These are phyloP conservation scores for Mortierella alpina DNA, from an alignment of 192 early-diverging fungal genomes.

Conservation along the genomic window DNA sequence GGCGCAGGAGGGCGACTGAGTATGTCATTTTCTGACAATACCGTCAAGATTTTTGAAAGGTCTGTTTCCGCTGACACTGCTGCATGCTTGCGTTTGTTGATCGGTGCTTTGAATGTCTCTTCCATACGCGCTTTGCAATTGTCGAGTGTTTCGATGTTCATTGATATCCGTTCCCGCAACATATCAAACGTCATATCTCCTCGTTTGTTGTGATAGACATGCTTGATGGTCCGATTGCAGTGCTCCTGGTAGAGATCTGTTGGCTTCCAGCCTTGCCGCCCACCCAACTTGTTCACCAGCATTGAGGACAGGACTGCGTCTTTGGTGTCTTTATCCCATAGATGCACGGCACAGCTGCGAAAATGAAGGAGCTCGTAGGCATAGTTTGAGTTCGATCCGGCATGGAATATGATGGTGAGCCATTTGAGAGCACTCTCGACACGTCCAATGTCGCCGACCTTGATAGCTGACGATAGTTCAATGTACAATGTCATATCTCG, in stretches of 20 bases:
- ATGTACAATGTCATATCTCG: slow-evolving; percentile 16
- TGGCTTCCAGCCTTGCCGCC: slow-evolving; percentile 5
- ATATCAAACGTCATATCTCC: background rate
- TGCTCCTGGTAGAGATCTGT: slow-evolving; percentile 16
- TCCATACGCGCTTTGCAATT: no score
- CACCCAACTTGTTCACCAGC: slow-evolving; percentile 9
- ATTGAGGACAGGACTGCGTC: slow-evolving; percentile 11
- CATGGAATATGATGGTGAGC: slow-evolving; percentile 17
- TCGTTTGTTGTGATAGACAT: background rate
- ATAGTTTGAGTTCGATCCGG: slow-evolving; percentile 9
- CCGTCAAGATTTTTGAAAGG: no score
- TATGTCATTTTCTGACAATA: no score
- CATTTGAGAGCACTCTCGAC: slow-evolving; percentile 5
- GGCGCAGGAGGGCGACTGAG: no score
- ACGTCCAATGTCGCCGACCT: slow-evolving; percentile 14
- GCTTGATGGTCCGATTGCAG: slow-evolving; percentile 6
- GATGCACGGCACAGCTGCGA: background rate
- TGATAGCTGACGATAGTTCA: slow-evolving; percentile 15
- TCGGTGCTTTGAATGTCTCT: no score
- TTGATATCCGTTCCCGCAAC: no score
- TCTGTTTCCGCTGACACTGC: no score
- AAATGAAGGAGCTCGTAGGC: slow-evolving; percentile 11
- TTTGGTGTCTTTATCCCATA: background rate
- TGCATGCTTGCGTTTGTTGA: no score
- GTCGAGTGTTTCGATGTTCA: no score